Conservation (phyloP, 768 basidiomycete species). For the Lepiota venenata region DNA sequence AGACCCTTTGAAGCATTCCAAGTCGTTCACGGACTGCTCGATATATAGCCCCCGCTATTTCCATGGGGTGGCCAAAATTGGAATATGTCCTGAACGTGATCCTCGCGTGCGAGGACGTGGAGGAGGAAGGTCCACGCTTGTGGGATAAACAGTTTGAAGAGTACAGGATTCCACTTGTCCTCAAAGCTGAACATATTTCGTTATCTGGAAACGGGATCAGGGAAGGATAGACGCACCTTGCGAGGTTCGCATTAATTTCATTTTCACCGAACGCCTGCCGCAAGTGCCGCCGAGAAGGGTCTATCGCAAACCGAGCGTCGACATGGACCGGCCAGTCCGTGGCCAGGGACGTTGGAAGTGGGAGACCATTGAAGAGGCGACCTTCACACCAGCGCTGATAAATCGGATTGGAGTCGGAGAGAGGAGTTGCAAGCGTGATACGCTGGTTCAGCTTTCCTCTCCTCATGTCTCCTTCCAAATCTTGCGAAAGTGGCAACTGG, state of each 20-base stretch:
- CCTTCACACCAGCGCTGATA: conserved; percentile 21
- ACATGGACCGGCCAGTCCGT: conserved; percentile 39
- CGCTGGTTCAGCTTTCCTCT: not conserved
- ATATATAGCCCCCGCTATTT: not conserved
- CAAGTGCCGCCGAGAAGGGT: conserved; percentile 40
- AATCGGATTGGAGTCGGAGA: not conserved
- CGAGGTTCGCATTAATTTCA: conserved; percentile 16
- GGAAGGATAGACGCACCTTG: not conserved
- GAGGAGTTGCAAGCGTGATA: conserved; percentile 5
- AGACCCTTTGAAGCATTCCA: conserved; percentile 25
- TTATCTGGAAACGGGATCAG: not conserved
- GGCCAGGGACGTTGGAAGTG: conserved; percentile 34
- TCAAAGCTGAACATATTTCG: conserved; percentile 28
- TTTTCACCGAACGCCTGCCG: conserved; percentile 38
- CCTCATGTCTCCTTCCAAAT: conserved; percentile 6
- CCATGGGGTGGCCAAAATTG: conserved; percentile 35
- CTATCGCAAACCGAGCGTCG: conserved; percentile 45
- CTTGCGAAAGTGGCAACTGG: not conserved
- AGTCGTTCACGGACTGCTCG: conserved; percentile 2
- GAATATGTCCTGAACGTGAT: conserved; percentile 28
- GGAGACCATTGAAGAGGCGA: conserved; percentile 46
- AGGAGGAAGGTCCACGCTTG: conserved; percentile 38
- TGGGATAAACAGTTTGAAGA: conserved; percentile 45
- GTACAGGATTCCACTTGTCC: conserved; percentile 43
- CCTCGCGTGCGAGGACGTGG: conserved; percentile 21